These are phyloP conservation scores for Neurospora sp. DNA, from an alignment of 2,329 filamentous ascomycete species.

Conservation along the genomic window DNA sequence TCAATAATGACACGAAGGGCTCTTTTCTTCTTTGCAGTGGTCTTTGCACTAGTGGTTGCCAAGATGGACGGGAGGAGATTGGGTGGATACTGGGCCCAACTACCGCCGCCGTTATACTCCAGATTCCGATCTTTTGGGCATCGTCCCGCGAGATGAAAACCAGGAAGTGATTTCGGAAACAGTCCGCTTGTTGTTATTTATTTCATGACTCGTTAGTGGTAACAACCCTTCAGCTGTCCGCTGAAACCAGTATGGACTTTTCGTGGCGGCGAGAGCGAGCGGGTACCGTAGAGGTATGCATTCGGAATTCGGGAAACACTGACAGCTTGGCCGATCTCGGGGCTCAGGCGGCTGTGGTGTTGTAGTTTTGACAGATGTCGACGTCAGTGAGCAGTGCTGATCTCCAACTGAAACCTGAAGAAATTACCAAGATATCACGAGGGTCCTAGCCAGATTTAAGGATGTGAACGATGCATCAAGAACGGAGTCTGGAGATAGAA, in stretches of 20 bases:
- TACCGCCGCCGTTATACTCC: background rate
- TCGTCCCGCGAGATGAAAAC: background rate
- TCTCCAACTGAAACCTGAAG: background rate
- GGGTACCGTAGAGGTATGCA: background rate
- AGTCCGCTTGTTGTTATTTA: background rate
- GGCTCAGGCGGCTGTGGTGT: background rate
- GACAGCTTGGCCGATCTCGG: background rate
- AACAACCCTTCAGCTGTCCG: background rate
- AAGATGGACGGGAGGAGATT: background rate
- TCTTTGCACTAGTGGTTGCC: background rate
- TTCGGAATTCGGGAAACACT: background rate
- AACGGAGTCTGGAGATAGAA: background rate
- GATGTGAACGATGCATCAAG: background rate
- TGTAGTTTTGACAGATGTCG: background rate
- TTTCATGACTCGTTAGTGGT: background rate
- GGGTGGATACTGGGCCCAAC: background rate
- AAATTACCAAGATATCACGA: background rate
- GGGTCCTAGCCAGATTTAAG: background rate
- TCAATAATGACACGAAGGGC: background rate
- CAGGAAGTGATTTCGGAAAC: background rate
- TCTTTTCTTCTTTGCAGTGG: background rate
- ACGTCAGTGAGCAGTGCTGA: background rate
- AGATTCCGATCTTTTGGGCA: background rate
- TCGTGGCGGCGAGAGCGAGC: background rate
- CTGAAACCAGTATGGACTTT: background rate